Base-by-base conservation (phyloP, 2,329 filamentous ascomycete species). In the Diplodia seriata region DNA sequence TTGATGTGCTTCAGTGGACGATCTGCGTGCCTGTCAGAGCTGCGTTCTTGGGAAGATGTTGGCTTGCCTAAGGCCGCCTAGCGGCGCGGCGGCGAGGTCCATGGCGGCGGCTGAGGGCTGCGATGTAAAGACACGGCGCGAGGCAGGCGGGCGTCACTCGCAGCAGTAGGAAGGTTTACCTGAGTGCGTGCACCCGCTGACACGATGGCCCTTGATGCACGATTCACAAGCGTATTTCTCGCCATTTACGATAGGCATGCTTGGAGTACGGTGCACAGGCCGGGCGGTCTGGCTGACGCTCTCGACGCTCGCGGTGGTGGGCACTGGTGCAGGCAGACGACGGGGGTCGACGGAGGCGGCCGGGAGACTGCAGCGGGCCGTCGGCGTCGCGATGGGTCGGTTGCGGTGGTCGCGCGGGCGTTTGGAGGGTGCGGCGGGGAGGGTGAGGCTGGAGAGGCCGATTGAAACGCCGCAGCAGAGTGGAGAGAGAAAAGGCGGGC, bases 221-320 rank as follows among this genome's bases (percentile, higher is more conserved):
- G 94, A 94, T 84, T 97, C 92, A 86, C 94, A 98, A 82, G 94
- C 94, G 85, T 89, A 98, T 85, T 98, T 98, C 85, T 97, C 93
- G 81, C 94, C 94, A 86, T 97, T 90, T 73, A 80, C 74, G 66
- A 80, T 71, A 72, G 78, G 77, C 77, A 79, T 79, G 70, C 72
- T 76, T 73, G 70, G 40, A 56, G 68, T 31, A 26, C 67, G n/a
- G 57, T 63, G 66, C 47, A 68, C 66, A 68, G 66, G 66, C 66
- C 66, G 66, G 50, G 66, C 66, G 66, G 66, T 62, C 67, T 65
- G 67, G 50, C 49, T 50, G 53, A 56, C 61, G 59, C 67, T 68
- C 51, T 68, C 65, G 20, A 67, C 43, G 31, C 47, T 61, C 23
- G 55, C 40, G 40, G 38, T 12, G 12, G 26, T 15, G 20, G 23